Base-by-base conservation (phyloP, 2,329 filamentous ascomycete species). In the Albifimbria verrucaria region DNA sequence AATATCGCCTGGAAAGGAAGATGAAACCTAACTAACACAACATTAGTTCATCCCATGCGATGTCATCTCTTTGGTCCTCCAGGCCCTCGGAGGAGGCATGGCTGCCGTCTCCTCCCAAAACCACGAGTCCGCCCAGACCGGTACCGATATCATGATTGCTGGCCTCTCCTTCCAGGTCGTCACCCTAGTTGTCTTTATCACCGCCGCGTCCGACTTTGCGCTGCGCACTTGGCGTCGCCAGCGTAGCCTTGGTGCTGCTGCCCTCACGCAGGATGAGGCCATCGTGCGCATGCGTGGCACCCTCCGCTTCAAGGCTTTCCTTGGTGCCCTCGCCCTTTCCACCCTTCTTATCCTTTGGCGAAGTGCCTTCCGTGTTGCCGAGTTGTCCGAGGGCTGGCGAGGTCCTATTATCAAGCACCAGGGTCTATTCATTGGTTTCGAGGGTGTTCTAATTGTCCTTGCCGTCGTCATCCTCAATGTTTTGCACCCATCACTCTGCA, bases 321-420 rank as follows among this genome's bases (percentile, higher is more conserved):
- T 85, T 5, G 62, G 60, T n/a, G 81, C 79, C 11, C 72, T 88
- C 18, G 65, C 71, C 1, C 65, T 87, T 2, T 77, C 83, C 2
- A 85, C 84, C n/a, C 50, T 87, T 12, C 79, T 77, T 59, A 83
- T 90, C 61, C 80, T 89, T 56, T 80, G 81, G 61, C 76, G 87
- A 9, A 85, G 80, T 57, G 79, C 84, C 42, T 90, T 84, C 68
- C 79, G 87, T 51, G 80, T 88, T 21, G 81, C 80, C 1, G 86
- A 90, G 75, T 69, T 90, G 57, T 81, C 78, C 57, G 73, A 80
- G 50, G 87, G 87, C 1, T 90, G 84, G 80, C 68, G 63, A 3
- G 85, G 85, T 0, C 67, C 75, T 21, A 66, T 89, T 59, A 86
- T 86, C 65, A 67, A 63, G 28, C 67, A 79, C 36, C 73, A 86